Base-by-base conservation (phyloP, 306 rosid genomes). In the Glycyrrhiza uralensis region DNA sequence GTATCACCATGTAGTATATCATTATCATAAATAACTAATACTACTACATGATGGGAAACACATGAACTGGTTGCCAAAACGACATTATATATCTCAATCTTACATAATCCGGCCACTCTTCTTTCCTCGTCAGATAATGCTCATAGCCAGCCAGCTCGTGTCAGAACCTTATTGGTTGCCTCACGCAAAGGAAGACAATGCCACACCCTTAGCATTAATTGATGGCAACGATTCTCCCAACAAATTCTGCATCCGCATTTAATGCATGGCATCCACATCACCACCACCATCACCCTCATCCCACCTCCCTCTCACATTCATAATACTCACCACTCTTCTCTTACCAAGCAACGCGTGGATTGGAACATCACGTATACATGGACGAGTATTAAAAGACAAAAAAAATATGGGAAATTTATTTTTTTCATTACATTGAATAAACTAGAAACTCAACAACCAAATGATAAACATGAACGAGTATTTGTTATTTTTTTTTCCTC, bases 241-340 rank as follows among this genome's bases (percentile, higher is more conserved):
- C 88, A 88, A 19, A 69, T 57, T 84, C 90, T 86, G 88, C 69
- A 45, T 5, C 68, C 63, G 44, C 86, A 80, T 81, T 90, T 39
- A 91, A 73, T 84, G 81, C 83, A 6, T 63, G 8, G n/a, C 71
- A 26, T 22, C n/a, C 23, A 30, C 44, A 10, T 55, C 65, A 10
- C 66, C 66, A 14, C 22, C 62, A 4, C 63, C 20, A 19, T 15
- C n/a, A n/a, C n/a, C n/a, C n/a, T n/a, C n/a, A n/a, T n/a, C n/a
- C n/a, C n/a, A n/a, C 50, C 49, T 19, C 1, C 42, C 11, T 30
- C 8, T 2, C 38, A 0, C 23, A 30, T 14, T 51, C 28, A 38
- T 38, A 13, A 38, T 8, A 2, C 32, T 13, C 10, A 12, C 0
- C 20, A n/a, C 17, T n/a, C 7, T 49, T 33, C 4, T 0, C 14